These are phyloP conservation scores for Clonostachys rhizophaga DNA, from an alignment of 2,329 filamentous ascomycete genomes.

Conservation along the genomic window DNA sequence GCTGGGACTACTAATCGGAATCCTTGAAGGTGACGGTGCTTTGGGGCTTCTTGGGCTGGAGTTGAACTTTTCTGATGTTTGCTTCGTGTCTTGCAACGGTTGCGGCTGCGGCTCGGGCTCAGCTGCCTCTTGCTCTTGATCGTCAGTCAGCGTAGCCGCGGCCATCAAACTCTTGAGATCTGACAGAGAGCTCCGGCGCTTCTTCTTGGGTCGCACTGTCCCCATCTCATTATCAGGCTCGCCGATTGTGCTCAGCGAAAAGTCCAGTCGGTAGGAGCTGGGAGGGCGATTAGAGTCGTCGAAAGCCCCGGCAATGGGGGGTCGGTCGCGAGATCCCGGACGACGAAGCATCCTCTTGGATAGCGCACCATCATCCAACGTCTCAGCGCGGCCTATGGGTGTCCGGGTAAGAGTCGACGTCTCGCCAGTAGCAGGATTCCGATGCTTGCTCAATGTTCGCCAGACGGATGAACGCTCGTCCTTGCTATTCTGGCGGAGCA, in stretches of 20 bases:
- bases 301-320: conserved; percentile 57
- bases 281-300: conserved; percentile 51
- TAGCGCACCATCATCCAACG: conserved; percentile 64
- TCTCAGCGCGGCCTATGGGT: conserved; percentile 66
- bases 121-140: conserved; percentile 8
- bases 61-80: conserved; percentile 53
- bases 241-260: conserved; percentile 53
- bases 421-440: conserved; percentile 55
- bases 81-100: conserved; percentile 46
- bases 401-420: conserved; percentile 61
- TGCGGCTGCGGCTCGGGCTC: conserved; percentile 23
- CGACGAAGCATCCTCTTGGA: conserved; percentile 30
- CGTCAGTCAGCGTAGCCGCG: conserved; percentile 43
- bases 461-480: conserved; percentile 74
- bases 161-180: conserved; percentile 72
- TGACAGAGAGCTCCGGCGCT: conserved; percentile 86
- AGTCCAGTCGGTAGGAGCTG: conserved; percentile 53
- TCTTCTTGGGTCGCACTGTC: conserved; percentile 56
- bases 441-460: conserved; percentile 83
- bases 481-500: conserved; percentile 77
- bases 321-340: conserved; percentile 54
- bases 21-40: conserved; percentile 39
- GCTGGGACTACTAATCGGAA: conserved; percentile 41
- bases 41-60: conserved; percentile 43
- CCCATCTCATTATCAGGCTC: conserved; percentile 41